Base-by-base conservation (phyloP, 1,139 yeast genomes). In the Pichia sp. region DNA sequence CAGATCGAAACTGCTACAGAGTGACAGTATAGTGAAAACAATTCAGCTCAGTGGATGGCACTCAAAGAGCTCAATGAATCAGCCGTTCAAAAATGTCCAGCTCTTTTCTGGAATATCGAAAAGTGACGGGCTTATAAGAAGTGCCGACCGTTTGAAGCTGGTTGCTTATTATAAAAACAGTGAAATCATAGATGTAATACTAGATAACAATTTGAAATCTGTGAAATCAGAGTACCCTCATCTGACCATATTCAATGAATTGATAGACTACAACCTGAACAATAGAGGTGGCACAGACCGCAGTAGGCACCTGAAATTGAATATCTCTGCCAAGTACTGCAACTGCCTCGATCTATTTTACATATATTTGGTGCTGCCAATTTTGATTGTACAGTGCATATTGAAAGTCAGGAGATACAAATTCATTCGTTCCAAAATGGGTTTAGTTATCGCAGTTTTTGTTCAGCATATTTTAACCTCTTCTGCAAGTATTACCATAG, bases 401-500 rank as follows among this genome's bases (percentile, higher is more conserved):
- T 63, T 84, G n/a, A 75, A 86, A 17, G 71, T 85, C 34, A 71
- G 81, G 20, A 80, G 82, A 58, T 70, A 78, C 51, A 79, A 79
- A 49, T 73, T 81, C 24, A 78, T 87, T 10, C 76, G 83, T 52
- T 85, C 92, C 2, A 78, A 77, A 61, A 49, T 74, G 2, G 92
- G 93, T 0, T 70, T 87, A 12, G 61, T 84, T 7, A 55, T 78
- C n/a, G 92, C 91, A 0, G 83, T 86, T 73, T 33, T 76, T 0
- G 78, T 78, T 1, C 83, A 85, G 59, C 65, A 77, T 1, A 46
- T 71, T 0, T 64, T 87, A 6, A 72, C 89, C 1, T 54, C 77
- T 9, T 65, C 73, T 10, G 71, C 84, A 1, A 74, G 87, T 0
- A 77, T 82, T 1, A 75, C 92, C 0, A 60, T 84, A 9, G 76